These are phyloP conservation scores for Lachnellula subtilissima DNA, from an alignment of 2,329 filamentous ascomycete genomes.

Conservation along the genomic window DNA sequence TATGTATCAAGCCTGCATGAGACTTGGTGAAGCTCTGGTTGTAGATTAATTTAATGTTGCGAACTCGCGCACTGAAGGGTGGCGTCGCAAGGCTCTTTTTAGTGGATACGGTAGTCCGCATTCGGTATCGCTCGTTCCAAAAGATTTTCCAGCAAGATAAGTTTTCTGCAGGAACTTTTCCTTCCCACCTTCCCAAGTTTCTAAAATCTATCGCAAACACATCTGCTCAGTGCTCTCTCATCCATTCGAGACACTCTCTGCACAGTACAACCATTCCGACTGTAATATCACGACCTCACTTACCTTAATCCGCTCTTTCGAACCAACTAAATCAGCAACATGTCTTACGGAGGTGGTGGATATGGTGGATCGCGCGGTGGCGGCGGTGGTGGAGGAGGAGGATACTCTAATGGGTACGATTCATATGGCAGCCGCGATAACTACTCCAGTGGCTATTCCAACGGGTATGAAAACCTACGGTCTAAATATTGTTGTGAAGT, in stretches of 20 bases:
- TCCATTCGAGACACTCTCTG: conserved; percentile 16
- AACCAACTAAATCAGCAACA: conserved; percentile 37
- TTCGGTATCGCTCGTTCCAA: conserved; percentile 2
- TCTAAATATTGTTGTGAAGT: conserved; percentile 34
- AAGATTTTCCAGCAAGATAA: background rate
- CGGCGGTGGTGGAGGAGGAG: conserved; percentile 38
- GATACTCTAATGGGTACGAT: conserved; percentile 53
- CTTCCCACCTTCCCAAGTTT: conserved; percentile 6
- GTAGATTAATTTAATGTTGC: too few relatives aligned
- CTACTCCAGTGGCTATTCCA: conserved; percentile 47
- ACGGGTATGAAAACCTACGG: conserved; percentile 40
- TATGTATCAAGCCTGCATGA: too few relatives aligned
- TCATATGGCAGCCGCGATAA: conserved; percentile 41
- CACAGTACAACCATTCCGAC: conserved; percentile 7
- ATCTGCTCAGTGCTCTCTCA: conserved; percentile 17
- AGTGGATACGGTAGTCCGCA: conserved; percentile 1
- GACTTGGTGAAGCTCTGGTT: too few relatives aligned
- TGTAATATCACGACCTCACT: conserved; percentile 8
- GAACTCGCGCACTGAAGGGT: too few relatives aligned
- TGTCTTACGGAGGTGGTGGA: conserved; percentile 62
- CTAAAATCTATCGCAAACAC: conserved; percentile 16
- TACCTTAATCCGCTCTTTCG: conserved; percentile 13
- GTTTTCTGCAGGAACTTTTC: conserved; percentile 19
- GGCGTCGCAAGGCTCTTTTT: background rate
- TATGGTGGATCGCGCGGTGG: conserved; percentile 44